phyloP scores from a whole-genome alignment of 2,329 filamentous ascomycete genomes.

The Colletotrichum ledebouriae region DNA sequence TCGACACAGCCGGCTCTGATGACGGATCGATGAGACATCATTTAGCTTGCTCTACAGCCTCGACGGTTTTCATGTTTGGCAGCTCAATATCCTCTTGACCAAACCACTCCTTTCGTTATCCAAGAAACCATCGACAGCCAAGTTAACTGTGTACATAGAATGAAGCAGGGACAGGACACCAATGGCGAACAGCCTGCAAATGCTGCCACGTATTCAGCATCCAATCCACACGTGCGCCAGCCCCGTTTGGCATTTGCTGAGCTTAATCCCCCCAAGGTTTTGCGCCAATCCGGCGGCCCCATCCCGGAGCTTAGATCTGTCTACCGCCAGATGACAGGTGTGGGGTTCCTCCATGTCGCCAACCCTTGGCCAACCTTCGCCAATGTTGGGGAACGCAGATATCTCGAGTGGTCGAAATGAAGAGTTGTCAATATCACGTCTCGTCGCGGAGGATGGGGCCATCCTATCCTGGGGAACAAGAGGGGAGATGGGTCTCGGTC shows the following conservation, averaged over 20 bases:
- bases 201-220: conserved; percentile 30
- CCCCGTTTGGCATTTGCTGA: conserved; percentile 39
- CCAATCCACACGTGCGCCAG: conserved; percentile 25
- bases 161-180: neutral
- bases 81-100: too few relatives aligned
- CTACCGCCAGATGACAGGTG: conserved; percentile 41
- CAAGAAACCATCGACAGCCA: conserved; percentile 4
- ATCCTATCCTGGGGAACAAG: conserved; percentile 19
- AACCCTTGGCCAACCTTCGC: conserved; percentile 17
- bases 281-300: conserved; percentile 38
- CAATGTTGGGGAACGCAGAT: conserved; percentile 19
- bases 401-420: conserved; percentile 10
- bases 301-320: conserved; percentile 42
- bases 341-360: conserved; percentile 35
- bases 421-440: conserved; percentile 5
- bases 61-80: too few relatives aligned
- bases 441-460: conserved; percentile 27
- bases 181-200: conserved; percentile 12
- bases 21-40: too few relatives aligned
- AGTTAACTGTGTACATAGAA: neutral
- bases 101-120: neutral
- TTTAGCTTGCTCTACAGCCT: too few relatives aligned
- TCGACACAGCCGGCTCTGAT: too few relatives aligned
- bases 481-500: conserved; percentile 30
- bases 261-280: conserved; percentile 36